Evolutionary conservation across 768 basidiomycete genomes (phyloP), one percentile per base, ranked within the genome.

Genomic region (Mycena alexandri): DNA sequence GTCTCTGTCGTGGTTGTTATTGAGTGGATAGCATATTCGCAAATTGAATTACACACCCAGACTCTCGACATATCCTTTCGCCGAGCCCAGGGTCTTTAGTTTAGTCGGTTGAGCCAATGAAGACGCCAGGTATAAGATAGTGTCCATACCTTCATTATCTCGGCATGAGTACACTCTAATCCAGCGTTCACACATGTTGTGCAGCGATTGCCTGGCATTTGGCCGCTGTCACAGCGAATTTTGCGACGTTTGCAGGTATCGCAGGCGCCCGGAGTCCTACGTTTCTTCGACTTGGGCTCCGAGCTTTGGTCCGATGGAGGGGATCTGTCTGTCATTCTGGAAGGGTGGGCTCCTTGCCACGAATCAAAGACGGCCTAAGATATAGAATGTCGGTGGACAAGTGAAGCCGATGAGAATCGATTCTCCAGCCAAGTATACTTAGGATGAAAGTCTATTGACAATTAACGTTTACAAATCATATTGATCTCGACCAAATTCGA

Each of bases 231-330:
- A 80, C 83, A 85, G 61, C 83, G 82, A 72, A 86, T 86, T 76
- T 94, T 94, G 83, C 91, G 92, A 61, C 86, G 81, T 73, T 91
- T 86, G 77, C 92, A 93, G 10, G 87, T 79, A 74, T 93, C 91
- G 77, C 92, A 93, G 19, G 91, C 91, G 41, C 90, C 84, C 68
- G 88, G 87, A 53, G 88, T 86, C 66, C 87, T 81, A 41, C 88
- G 78, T 75, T 89, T 89, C 81, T 89, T 90, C 47, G 70, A 70
- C 21, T 59, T 60, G 47, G 61, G 57, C 24, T 61, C 68, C 12
- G 65, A 57, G n/a, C 51, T 55, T 12, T 11, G 16, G 33, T 62
- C 55, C 12, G 55, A 62, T 17, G 67, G 53, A 13, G 58, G 56
- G 16, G 54, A 58, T 38, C 36, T 22, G 38, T 62, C 61, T 43